Conservation (phyloP, 2,329 filamentous ascomycete species). For the Trichoderma asperellum region DNA sequence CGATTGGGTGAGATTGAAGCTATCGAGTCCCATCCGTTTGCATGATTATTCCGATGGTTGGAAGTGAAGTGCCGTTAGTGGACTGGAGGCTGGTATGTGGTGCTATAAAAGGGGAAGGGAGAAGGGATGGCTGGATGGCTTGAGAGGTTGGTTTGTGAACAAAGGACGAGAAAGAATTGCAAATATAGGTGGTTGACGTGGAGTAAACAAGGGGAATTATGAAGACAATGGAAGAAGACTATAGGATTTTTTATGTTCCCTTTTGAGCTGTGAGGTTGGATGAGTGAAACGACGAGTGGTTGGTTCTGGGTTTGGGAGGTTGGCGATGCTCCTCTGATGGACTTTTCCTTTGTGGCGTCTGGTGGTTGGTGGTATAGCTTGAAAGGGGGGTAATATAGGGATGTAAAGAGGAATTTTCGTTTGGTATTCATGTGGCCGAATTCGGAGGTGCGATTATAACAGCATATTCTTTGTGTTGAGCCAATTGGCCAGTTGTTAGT, state of each 20-base stretch:
- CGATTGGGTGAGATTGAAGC: background rate
- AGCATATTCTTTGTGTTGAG: background rate
- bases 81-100: background rate
- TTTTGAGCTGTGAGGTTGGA: background rate
- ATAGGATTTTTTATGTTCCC: background rate
- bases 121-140: background rate
- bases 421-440: background rate
- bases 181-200: background rate
- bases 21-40: background rate
- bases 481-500: background rate
- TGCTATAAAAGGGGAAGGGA: background rate
- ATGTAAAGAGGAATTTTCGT: background rate
- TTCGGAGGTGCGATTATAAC: background rate
- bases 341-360: background rate
- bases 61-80: background rate
- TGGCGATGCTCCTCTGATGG: background rate
- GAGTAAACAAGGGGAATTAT: background rate
- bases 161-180: background rate
- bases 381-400: background rate
- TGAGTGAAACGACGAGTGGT: constrained; percentile 1
- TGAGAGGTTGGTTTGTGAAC: background rate
- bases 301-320: background rate
- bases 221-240: background rate
- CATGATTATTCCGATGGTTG: background rate
- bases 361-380: background rate